phyloP scores from a whole-genome alignment of 805 yeast species.

The Metschnikowia gelsemii region DNA sequence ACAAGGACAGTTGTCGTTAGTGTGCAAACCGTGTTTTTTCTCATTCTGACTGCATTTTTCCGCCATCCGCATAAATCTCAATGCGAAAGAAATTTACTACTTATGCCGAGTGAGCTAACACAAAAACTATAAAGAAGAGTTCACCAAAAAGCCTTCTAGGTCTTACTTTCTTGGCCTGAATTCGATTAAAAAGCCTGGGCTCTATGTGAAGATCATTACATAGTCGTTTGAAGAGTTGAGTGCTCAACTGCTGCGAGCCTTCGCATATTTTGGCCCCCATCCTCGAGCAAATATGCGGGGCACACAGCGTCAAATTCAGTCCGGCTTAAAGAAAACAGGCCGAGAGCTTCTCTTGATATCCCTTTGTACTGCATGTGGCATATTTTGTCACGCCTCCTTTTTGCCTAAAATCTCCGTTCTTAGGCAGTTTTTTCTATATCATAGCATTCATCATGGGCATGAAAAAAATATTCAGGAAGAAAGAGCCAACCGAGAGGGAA shows the following conservation, averaged over 20 bases:
- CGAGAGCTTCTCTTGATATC: background rate
- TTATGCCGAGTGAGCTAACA: no score
- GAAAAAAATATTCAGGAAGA: slow-evolving; percentile 46
- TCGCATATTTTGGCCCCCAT: no score
- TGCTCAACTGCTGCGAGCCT: no score
- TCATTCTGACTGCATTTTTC: no score
- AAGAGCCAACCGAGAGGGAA: slow-evolving; percentile 51
- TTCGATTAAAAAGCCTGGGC: no score
- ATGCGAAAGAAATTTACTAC: no score
- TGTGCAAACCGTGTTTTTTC: no score
- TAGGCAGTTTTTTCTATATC: background rate
- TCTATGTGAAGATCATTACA: no score
- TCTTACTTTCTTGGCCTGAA: no score
- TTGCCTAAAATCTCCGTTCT: background rate
- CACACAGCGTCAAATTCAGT: background rate
- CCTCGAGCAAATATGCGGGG: background rate
- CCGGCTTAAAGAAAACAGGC: background rate
- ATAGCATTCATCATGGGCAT: slow-evolving; percentile 39
- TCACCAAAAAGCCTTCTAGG: background rate
- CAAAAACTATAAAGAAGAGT: background rate
- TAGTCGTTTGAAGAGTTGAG: no score
- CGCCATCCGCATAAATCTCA: no score
- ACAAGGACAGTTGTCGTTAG: no score
- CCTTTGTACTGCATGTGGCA: slow-evolving; percentile 3
- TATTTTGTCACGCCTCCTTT: slow-evolving; percentile 1